Conservation (phyloP, 192 early-diverging fungal species). For the Piromyces finnis region DNA sequence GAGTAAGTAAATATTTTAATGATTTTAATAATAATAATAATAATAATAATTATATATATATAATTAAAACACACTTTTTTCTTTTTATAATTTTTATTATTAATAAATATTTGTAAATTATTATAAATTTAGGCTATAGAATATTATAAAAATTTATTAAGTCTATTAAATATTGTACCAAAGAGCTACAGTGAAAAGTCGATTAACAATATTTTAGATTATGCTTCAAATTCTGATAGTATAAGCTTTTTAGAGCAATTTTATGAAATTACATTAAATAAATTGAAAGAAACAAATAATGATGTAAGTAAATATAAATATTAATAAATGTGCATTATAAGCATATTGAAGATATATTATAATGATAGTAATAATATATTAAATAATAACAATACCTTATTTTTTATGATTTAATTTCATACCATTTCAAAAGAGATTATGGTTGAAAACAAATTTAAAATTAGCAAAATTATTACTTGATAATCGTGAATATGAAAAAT, state of each 20-base stretch:
- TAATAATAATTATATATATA: no score
- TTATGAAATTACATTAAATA: slow-evolving; percentile 52
- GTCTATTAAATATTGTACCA: slow-evolving; percentile 58
- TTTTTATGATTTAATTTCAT: no score
- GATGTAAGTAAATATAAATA: slow-evolving; percentile 24
- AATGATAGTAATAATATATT: no score
- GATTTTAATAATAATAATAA: background rate
- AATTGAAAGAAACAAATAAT: slow-evolving; percentile 62
- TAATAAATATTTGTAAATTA: no score
- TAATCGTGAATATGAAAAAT: slow-evolving; percentile 46
- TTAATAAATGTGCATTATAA: no score
- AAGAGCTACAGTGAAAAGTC: slow-evolving; percentile 77
- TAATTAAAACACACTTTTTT: no score
- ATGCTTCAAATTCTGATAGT: slow-evolving; percentile 51
- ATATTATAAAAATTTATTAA: slow-evolving; percentile 55
- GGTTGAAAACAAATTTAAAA: slow-evolving; percentile 76
- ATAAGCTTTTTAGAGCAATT: slow-evolving; percentile 71
- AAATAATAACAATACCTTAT: no score
- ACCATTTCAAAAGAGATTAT: slow-evolving; percentile 34
- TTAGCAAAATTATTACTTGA: slow-evolving; percentile 71
- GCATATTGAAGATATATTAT: no score
- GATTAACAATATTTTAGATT: slow-evolving; percentile 80
- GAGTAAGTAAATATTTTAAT: no score
- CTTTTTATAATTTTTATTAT: background rate
- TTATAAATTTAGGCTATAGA: slow-evolving; percentile 29